phyloP scores from a whole-genome alignment of 148 eudicot genomes.

The Chenopodium quinoa region DNA sequence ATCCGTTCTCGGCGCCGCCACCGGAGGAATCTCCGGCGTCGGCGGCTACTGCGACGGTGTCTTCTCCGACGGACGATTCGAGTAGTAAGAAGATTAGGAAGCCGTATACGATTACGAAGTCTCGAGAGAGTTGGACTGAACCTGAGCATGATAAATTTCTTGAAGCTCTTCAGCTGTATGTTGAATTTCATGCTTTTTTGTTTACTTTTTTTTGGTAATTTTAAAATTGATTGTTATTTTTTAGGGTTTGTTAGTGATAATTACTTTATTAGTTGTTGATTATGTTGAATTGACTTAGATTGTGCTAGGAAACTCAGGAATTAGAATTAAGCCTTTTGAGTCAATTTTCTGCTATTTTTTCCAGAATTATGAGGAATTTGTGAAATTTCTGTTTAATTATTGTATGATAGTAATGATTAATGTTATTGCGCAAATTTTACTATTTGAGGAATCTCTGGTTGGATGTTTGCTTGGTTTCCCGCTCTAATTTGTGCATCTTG shows the following conservation, averaged over 20 bases:
- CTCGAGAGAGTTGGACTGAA: slow-evolving; percentile 96
- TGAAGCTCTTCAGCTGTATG: slow-evolving; percentile 98
- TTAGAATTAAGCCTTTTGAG: not conserved
- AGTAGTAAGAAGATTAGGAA: slow-evolving; percentile 65
- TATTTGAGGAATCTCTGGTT: not conserved
- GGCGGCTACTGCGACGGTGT: slow-evolving; percentile 16
- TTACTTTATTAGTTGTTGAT: not conserved
- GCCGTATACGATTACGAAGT: slow-evolving; percentile 88
- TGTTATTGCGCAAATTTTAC: not conserved
- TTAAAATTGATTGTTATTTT: not conserved
- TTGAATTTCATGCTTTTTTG: not conserved
- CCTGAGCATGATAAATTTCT: slow-evolving; percentile 98
- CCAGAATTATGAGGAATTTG: not conserved
- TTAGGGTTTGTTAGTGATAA: not conserved
- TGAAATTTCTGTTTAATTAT: not conserved
- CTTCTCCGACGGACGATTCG: slow-evolving; percentile 43
- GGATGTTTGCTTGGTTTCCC: not conserved
- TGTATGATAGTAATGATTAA: not conserved
- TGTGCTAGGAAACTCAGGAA: not conserved
- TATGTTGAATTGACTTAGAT: not conserved
- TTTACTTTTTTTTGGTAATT: not conserved
- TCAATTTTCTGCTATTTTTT: not conserved
- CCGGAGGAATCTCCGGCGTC: slow-evolving; percentile 18
- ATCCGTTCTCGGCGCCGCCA: slow-evolving; percentile 41
- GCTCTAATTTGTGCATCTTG: not conserved